Evolutionary conservation across 2,329 filamentous ascomycete species (phyloP).

Genomic region (Didymosphaeria variabile): DNA sequence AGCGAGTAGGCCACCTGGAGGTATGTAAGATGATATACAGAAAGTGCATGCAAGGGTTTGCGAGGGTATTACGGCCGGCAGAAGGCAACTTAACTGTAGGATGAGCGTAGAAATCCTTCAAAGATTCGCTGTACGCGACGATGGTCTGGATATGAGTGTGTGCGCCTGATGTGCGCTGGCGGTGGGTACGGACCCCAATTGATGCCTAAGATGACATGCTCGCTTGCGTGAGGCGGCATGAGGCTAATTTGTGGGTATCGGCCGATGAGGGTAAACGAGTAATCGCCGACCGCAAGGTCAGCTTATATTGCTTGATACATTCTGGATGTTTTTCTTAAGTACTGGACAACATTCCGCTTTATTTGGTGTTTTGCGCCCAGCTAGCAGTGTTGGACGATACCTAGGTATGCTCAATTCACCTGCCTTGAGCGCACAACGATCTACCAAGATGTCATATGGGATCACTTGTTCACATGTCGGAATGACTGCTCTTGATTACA

Average conservation of each 20-base stretch:
- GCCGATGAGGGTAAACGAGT: neutral
- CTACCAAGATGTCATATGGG: too few relatives aligned
- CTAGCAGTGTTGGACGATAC: too few relatives aligned
- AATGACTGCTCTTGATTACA: too few relatives aligned
- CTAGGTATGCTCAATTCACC: too few relatives aligned
- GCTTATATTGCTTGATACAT: neutral
- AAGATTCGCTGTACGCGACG: too few relatives aligned
- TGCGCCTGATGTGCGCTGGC: neutral
- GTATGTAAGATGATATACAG: neutral
- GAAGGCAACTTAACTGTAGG: neutral
- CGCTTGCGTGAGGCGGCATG: neutral
- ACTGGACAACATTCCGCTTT: too few relatives aligned
- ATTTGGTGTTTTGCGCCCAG: too few relatives aligned
- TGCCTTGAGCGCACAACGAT: too few relatives aligned
- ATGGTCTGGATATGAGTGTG: neutral
- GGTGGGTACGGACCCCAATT: neutral
- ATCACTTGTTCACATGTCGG: too few relatives aligned
- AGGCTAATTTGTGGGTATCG: neutral
- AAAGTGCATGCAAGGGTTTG: neutral
- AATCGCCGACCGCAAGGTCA: neutral
- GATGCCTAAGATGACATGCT: neutral
- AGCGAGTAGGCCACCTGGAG: constrained; percentile 5
- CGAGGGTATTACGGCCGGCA: neutral
- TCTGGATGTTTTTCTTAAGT: neutral
- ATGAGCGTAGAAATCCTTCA: neutral